phyloP scores from a whole-genome alignment of 2,329 filamentous ascomycete species.

The Didymella pomorum region DNA sequence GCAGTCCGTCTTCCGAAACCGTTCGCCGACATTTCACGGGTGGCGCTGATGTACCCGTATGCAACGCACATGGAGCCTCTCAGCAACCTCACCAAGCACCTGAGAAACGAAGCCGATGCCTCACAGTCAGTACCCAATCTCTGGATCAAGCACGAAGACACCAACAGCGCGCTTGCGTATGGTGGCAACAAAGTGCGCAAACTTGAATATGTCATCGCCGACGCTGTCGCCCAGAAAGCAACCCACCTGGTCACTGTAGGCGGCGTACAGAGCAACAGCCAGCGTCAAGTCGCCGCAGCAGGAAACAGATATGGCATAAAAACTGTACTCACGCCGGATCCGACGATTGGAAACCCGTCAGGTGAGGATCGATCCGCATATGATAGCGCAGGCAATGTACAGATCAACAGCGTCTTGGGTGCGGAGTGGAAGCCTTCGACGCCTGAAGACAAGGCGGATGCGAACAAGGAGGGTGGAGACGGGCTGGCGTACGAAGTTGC shows the following conservation, averaged over 20 bases:
- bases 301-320: constrained; percentile 17
- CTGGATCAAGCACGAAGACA: constrained; percentile 21
- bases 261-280: constrained; percentile 17
- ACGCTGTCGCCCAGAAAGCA: constrained; percentile 15
- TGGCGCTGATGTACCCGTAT: constrained; percentile 8
- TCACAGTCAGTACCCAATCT: constrained; percentile 2
- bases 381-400: constrained; percentile 11
- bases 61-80: constrained; percentile 12
- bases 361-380: constrained; percentile 1
- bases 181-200: constrained; percentile 21
- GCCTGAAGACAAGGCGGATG: neutral
- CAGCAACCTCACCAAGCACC: constrained; percentile 9
- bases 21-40: constrained; percentile 12
- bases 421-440: constrained; percentile 16
- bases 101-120: neutral
- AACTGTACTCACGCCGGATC: constrained; percentile 13
- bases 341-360: constrained; percentile 14
- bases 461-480: constrained; percentile 4
- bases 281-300: constrained; percentile 14
- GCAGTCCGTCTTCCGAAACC: constrained; percentile 7
- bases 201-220: constrained; percentile 17
- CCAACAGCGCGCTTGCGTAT: constrained; percentile 18
- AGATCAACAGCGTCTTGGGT: constrained; percentile 10
- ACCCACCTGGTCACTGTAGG: constrained; percentile 19
- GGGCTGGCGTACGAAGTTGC: constrained; percentile 18